Conservation (phyloP, 2,329 filamentous ascomycete species). For the Canariomyces notabilis region DNA sequence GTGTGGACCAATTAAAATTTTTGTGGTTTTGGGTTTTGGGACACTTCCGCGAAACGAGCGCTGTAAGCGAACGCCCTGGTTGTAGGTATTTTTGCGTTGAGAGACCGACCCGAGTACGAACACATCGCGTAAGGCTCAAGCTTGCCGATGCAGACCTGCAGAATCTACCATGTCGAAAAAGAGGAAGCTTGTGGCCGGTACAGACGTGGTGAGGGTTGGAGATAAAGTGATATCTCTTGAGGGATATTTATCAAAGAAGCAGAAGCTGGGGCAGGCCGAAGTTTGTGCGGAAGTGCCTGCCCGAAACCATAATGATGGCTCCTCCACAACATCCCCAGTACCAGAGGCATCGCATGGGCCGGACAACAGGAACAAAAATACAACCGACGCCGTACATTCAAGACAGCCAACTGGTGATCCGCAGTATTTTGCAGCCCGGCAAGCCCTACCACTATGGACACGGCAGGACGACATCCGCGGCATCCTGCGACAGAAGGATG, state of each 20-base stretch:
- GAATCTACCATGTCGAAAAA: slow-evolving; percentile 22
- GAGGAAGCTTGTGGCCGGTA: slow-evolving; percentile 36
- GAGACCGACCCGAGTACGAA: no score
- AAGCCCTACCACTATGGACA: slow-evolving; percentile 74
- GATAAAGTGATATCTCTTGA: slow-evolving; percentile 45
- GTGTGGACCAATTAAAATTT: no score
- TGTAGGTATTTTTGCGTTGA: no score
- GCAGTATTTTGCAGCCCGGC: slow-evolving; percentile 44
- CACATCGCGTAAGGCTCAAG: no score
- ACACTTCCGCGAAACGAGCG: no score
- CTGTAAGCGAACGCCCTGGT: no score
- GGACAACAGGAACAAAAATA: neutral
- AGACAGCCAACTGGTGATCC: slow-evolving; percentile 25
- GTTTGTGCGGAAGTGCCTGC: neutral
- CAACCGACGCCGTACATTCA: neutral
- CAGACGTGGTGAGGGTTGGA: slow-evolving; percentile 41
- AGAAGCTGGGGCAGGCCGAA: slow-evolving; percentile 26
- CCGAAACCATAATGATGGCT: neutral
- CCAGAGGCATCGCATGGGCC: neutral
- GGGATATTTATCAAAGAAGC: slow-evolving; percentile 42
- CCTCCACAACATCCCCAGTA: neutral
- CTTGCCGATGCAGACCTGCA: no score
- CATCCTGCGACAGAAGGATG: slow-evolving; percentile 59
- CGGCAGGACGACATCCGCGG: slow-evolving; percentile 65
- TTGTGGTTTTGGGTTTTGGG: no score